Conservation (phyloP, 2,329 filamentous ascomycete genomes). For the Apiospora rasikravindrae region DNA sequence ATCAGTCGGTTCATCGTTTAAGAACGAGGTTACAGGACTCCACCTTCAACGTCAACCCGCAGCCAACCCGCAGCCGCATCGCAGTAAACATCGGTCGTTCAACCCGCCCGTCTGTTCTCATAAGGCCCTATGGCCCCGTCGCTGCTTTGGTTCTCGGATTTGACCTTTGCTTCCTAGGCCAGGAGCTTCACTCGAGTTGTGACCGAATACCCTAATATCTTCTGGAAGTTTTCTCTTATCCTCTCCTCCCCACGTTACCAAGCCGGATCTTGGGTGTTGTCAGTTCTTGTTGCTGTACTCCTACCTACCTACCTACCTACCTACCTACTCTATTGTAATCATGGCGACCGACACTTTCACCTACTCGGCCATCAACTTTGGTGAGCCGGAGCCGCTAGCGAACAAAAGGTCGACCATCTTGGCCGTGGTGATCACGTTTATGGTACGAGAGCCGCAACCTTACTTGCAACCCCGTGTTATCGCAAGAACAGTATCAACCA, state of each 20-base stretch:
- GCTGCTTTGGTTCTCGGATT: background rate
- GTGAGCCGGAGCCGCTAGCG: slow-evolving; percentile 37
- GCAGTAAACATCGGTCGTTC: background rate
- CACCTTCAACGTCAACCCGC: background rate
- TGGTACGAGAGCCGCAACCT: slow-evolving; percentile 30
- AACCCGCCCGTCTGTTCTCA: background rate
- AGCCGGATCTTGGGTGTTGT: slow-evolving; percentile 5
- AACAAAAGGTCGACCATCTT: slow-evolving; percentile 37
- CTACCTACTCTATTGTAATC: background rate
- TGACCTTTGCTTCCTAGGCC: slow-evolving; percentile 7
- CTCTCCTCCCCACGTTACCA: background rate
- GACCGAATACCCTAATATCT: background rate
- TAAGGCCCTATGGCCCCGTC: background rate
- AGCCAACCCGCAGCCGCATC: background rate
- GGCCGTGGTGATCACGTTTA: slow-evolving; percentile 36
- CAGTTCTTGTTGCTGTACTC: background rate
- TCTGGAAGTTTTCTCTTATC: background rate
- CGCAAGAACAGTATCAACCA: background rate
- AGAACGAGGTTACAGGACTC: background rate
- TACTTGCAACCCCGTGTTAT: background rate
- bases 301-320: too few species aligned
- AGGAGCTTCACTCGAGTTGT: background rate
- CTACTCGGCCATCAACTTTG: slow-evolving; percentile 31
- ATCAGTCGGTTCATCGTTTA: background rate
- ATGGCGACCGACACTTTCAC: slow-evolving; percentile 16